These are phyloP conservation scores for Hyphopichia fennica DNA, from an alignment of 1,139 yeast genomes.

Conservation along the genomic window DNA sequence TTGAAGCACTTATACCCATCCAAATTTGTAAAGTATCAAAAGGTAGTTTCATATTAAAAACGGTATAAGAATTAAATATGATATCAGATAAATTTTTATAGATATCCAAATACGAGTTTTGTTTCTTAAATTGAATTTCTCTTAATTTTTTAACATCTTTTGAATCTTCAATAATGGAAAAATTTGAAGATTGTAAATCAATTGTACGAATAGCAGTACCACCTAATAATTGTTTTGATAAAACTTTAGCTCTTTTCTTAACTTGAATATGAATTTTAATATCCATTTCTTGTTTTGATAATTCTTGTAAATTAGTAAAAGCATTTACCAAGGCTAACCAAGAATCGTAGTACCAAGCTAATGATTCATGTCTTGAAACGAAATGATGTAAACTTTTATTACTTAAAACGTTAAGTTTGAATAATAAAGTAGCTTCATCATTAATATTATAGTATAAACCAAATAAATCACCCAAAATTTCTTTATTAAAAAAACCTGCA, in stretches of 20 bases:
- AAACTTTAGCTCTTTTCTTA: conserved; percentile 34
- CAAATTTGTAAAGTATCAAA: conserved; percentile 48
- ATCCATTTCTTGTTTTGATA: conserved; percentile 46
- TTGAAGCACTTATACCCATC: conserved; percentile 48
- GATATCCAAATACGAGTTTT: conserved; percentile 42
- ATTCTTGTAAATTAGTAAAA: conserved; percentile 35
- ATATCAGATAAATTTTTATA: conserved; percentile 44
- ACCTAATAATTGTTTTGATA: conserved; percentile 40
- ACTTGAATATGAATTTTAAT: conserved; percentile 41
- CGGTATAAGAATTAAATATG: conserved; percentile 44
- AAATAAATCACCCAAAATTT: conserved; percentile 46
- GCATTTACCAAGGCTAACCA: conserved; percentile 53
- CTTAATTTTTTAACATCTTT: conserved; percentile 25
- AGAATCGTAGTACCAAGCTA: conserved; percentile 67
- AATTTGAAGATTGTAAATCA: conserved; percentile 6
- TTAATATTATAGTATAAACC: conserved; percentile 61
- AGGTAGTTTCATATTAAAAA: conserved; percentile 40
- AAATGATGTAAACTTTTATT: conserved; percentile 33
- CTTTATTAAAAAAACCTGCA: conserved; percentile 36
- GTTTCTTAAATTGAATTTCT: conserved; percentile 39
- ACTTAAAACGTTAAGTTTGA: conserved; percentile 51
- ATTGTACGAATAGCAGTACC: conserved; percentile 9
- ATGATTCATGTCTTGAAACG: conserved; percentile 53
- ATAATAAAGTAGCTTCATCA: conserved; percentile 59
- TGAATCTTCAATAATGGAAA: conserved; percentile 8